Percentiles rank a stretch among this genome's conserved stretches.
phyloP scores from a whole-genome alignment of 805 yeast genomes.

The Yamadazyma takamatsuzukensis region DNA sequence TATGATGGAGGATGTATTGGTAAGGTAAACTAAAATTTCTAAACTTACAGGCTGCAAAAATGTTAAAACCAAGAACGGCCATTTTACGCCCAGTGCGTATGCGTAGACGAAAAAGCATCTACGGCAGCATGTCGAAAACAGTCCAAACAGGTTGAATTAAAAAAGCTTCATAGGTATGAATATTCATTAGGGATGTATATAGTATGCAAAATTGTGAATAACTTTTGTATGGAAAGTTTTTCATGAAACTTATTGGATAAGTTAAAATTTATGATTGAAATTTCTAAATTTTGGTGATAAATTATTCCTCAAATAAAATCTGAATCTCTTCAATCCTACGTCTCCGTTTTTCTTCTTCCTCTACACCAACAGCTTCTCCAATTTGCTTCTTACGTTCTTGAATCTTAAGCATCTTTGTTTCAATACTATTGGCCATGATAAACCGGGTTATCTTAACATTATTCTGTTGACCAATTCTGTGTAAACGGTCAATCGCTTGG shows the following conservation, averaged over 20 bases:
- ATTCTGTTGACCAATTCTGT: constrained; percentile 80
- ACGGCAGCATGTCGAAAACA: neutral
- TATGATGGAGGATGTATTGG: no score
- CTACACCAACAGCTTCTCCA: constrained; percentile 76
- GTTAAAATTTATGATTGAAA: no score
- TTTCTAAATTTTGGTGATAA: no score
- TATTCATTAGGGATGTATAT: neutral
- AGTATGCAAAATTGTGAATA: neutral
- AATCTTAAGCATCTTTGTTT: constrained; percentile 80
- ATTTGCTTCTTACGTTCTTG: constrained; percentile 80
- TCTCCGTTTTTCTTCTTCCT: constrained; percentile 69
- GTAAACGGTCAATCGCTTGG: constrained; percentile 88
- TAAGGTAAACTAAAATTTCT: no score
- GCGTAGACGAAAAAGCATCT: no score
- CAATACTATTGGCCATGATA: constrained; percentile 78
- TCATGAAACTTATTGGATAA: neutral
- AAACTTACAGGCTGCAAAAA: no score
- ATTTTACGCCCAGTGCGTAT: no score
- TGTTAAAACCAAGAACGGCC: no score
- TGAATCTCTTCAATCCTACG: constrained; percentile 71
- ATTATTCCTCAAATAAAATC: constrained; percentile 56
- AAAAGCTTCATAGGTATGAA: neutral
- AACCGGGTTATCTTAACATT: constrained; percentile 75
- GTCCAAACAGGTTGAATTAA: neutral
- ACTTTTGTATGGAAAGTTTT: neutral